These are phyloP conservation scores for Fusarium sp. DNA, from an alignment of 2,329 filamentous ascomycete genomes.

Conservation along the genomic window DNA sequence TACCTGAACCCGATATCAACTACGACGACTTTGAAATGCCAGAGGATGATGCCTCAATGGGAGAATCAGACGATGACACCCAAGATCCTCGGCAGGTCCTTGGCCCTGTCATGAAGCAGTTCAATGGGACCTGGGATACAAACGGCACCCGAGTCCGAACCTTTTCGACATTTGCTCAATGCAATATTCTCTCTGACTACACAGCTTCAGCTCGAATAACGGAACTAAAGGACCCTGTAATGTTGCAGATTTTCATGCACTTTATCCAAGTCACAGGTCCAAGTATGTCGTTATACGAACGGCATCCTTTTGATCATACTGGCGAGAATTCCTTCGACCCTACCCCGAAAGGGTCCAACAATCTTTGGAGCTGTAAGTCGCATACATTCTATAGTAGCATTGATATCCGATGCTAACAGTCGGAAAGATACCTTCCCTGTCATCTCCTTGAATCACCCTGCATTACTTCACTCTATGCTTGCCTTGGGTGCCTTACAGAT, in stretches of 20 bases:
- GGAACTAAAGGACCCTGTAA: conserved; percentile 83
- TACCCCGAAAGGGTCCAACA: conserved; percentile 73
- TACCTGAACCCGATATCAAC: conserved; percentile 44
- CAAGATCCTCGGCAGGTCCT: conserved; percentile 56
- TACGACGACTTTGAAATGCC: conserved; percentile 49
- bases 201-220: conserved; percentile 73
- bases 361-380: conserved; percentile 72
- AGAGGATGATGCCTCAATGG: conserved; percentile 73
- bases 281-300: conserved; percentile 87
- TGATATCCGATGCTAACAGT: conserved; percentile 39
- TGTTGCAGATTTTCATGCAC: conserved; percentile 87
- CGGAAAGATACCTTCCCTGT: conserved; percentile 80
- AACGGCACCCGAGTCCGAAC: conserved; percentile 62
- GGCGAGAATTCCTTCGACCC: conserved; percentile 68
- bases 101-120: conserved; percentile 55
- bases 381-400: background rate
- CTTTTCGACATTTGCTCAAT: conserved; percentile 63
- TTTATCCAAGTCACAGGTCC: conserved; percentile 92
- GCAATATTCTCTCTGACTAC: conserved; percentile 73
- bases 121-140: conserved; percentile 47
- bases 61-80: conserved; percentile 70
- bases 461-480: conserved; percentile 89
- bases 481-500: conserved; percentile 90
- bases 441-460: conserved; percentile 86
- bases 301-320: conserved; percentile 80